Conservation (phyloP, 2,329 filamentous ascomycete species). For the Apiospora phragmitis region DNA sequence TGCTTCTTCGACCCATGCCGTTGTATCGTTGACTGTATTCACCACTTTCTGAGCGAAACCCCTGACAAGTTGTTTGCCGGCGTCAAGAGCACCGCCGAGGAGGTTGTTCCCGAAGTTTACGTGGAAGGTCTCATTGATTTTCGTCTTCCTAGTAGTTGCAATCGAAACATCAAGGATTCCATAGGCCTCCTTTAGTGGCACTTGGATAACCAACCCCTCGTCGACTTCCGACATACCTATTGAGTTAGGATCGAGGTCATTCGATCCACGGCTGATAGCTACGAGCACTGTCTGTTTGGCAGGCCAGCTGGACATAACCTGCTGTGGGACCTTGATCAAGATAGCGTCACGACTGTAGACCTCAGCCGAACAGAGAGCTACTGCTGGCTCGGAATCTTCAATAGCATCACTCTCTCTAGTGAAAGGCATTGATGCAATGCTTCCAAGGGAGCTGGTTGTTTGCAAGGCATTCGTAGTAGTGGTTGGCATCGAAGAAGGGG, state of each 20-base stretch:
- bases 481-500: conserved; percentile 29
- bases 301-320: conserved; percentile 55
- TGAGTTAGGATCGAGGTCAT: conserved; percentile 49
- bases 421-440: conserved; percentile 39
- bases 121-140: conserved; percentile 60
- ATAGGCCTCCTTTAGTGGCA: conserved; percentile 55
- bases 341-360: conserved; percentile 50
- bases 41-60: conserved; percentile 43
- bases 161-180: conserved; percentile 60
- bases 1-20: conserved; percentile 34
- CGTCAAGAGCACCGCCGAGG: conserved; percentile 45
- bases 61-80: conserved; percentile 40
- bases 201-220: conserved; percentile 53
- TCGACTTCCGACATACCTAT: conserved; percentile 49
- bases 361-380: conserved; percentile 46
- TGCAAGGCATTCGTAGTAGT: conserved; percentile 33
- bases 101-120: conserved; percentile 58
- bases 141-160: conserved; percentile 58
- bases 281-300: conserved; percentile 57
- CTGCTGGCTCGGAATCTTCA: conserved; percentile 28
- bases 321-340: conserved; percentile 52
- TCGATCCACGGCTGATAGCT: conserved; percentile 50
- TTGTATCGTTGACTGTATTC: conserved; percentile 39
- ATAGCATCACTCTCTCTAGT: conserved; percentile 36
- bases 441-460: conserved; percentile 33